phyloP scores from a whole-genome alignment of 1,284 basidiomycete genomes.

The Leccinum holopus region DNA sequence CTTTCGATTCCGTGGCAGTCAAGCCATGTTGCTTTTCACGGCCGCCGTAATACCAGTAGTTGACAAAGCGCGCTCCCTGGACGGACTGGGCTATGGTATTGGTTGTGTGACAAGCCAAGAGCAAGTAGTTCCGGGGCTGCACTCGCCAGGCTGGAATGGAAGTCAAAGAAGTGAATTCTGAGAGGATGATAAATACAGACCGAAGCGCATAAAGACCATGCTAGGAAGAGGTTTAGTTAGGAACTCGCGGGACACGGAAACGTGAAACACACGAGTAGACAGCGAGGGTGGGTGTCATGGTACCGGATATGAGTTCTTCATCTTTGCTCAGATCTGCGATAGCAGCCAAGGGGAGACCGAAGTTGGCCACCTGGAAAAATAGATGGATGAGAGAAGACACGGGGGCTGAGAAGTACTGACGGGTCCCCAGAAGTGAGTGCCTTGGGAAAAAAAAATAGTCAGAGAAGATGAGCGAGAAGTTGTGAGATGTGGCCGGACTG shows the following conservation, averaged over 20 bases:
- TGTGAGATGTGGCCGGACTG: slow-evolving; percentile 34
- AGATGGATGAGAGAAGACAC: slow-evolving; percentile 19
- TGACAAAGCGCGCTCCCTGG: slow-evolving; percentile 82
- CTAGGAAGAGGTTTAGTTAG: slow-evolving; percentile 42
- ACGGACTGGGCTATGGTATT: slow-evolving; percentile 84
- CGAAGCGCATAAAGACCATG: slow-evolving; percentile 94
- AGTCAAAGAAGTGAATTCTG: slow-evolving; percentile 1
- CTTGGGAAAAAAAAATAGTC: slow-evolving; percentile 39
- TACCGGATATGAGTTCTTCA: slow-evolving; percentile 92
- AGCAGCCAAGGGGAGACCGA: slow-evolving; percentile 93
- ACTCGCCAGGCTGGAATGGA: slow-evolving; percentile 79
- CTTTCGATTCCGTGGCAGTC: slow-evolving; percentile 36
- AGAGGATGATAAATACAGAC: slow-evolving; percentile 37
- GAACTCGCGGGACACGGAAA: slow-evolving; percentile 1
- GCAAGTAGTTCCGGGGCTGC: slow-evolving; percentile 90
- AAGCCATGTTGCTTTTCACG: slow-evolving; percentile 61
- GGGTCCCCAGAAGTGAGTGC: slow-evolving; percentile 96
- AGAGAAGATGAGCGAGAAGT: slow-evolving; percentile 7
- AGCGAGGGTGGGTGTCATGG: slow-evolving; percentile 90
- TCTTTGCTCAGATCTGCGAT: slow-evolving; percentile 87
- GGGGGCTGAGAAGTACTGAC: slow-evolving; percentile 48
- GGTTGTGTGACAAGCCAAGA: slow-evolving; percentile 90
- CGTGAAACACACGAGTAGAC: slow-evolving; percentile 82
- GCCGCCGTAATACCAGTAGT: slow-evolving; percentile 87
- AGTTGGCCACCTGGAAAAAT: slow-evolving; percentile 81